A percentile compares a stretch with the other conserved stretches of the same genome.
phyloP scores from a whole-genome alignment of 345 rosid species.

The Boechera retrofracta region DNA sequence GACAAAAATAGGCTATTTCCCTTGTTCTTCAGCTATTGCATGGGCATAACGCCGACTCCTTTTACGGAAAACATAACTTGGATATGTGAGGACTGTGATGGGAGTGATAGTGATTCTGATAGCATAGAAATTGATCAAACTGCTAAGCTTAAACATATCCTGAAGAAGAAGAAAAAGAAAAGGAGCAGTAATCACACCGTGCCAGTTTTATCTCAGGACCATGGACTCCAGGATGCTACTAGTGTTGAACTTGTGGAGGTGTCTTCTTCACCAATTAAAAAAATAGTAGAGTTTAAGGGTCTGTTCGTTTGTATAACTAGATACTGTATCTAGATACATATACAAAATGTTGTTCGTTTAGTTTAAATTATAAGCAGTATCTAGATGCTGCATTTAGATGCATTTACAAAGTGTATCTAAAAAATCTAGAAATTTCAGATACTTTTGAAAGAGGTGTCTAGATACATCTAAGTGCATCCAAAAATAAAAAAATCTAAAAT shows the following conservation, averaged over 20 bases:
- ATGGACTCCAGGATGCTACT: neutral
- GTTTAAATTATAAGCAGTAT: no score
- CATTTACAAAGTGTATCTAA: no score
- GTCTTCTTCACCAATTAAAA: conserved; percentile 6
- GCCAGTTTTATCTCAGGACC: neutral
- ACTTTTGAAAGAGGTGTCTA: no score
- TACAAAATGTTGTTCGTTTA: no score
- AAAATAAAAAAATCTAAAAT: no score
- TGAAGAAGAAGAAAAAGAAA: neutral
- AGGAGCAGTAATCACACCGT: neutral
- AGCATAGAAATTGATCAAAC: neutral
- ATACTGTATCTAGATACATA: no score
- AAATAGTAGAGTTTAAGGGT: neutral
- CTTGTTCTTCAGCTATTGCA: conserved; percentile 57
- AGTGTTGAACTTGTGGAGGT: neutral
- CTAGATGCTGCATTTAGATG: no score
- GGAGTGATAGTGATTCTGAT: conserved; percentile 24
- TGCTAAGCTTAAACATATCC: neutral
- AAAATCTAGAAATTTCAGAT: no score
- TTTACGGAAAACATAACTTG: no score
- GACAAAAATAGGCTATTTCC: neutral
- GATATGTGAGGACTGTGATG: conserved; percentile 32
- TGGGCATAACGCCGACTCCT: conserved; percentile 30
- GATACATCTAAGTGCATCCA: no score
- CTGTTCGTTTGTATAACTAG: no score